Percentiles rank a stretch among this genome's conserved stretches.
Conservation (phyloP, 768 basidiomycete species). For the Suillus subaureus region DNA sequence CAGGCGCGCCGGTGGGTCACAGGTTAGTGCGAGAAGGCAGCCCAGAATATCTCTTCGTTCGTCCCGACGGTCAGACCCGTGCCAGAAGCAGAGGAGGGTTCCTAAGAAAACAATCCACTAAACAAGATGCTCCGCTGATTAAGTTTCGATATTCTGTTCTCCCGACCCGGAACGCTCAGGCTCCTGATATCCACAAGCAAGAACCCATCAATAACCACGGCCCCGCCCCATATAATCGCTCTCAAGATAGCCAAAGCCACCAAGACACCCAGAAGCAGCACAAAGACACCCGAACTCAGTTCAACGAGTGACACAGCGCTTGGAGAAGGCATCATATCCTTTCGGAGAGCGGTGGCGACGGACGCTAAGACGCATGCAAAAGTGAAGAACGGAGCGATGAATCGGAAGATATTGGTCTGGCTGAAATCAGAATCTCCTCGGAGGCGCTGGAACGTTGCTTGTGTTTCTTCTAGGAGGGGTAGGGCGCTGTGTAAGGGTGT, state of each 20-base stretch:
- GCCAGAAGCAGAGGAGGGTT: neutral
- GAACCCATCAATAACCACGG: slow-evolving; percentile 5
- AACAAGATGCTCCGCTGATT: slow-evolving; percentile 5
- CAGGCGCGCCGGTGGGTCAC: neutral
- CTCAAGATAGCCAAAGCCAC: slow-evolving; percentile 7
- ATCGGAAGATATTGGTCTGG: slow-evolving; percentile 8
- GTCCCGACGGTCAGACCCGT: neutral
- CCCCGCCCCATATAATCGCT: slow-evolving; percentile 7
- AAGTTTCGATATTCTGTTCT: neutral
- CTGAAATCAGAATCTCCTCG: slow-evolving; percentile 8
- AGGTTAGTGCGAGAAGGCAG: neutral
- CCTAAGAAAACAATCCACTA: slow-evolving; percentile 8
- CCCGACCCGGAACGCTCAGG: neutral
- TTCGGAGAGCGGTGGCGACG: slow-evolving; percentile 7
- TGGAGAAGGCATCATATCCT: neutral
- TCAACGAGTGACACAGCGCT: neutral
- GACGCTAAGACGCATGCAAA: slow-evolving; percentile 11
- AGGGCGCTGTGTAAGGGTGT: slow-evolving; percentile 1
- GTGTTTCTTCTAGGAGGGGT: slow-evolving; percentile 5
- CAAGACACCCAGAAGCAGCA: neutral
- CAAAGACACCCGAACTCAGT: neutral
- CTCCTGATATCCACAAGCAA: neutral
- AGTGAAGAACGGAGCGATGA: slow-evolving; percentile 9
- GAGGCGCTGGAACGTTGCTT: slow-evolving; percentile 9
- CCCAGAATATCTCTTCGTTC: neutral